Conservation (phyloP, 2,329 filamentous ascomycete genomes). For the Dryadomyces sulphureus region DNA sequence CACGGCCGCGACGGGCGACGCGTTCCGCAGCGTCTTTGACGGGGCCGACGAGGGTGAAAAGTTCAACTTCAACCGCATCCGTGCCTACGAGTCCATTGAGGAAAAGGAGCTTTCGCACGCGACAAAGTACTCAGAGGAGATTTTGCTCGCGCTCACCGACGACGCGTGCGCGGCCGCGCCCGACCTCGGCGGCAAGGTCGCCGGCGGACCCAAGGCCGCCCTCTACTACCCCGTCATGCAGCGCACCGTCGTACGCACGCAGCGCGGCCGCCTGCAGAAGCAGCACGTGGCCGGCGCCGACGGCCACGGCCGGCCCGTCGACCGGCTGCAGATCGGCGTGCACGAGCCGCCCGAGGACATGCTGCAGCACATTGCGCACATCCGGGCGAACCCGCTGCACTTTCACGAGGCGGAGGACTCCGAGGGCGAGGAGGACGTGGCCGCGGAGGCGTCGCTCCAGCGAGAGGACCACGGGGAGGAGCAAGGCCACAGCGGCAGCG, state of each 20-base stretch:
- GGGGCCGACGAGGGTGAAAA: conserved; percentile 29
- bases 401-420: conserved; percentile 24
- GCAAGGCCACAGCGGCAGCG: not conserved
- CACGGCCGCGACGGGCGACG: conserved; percentile 28
- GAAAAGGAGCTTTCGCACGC: conserved; percentile 40
- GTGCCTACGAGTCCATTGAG: conserved; percentile 49
- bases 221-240: conserved; percentile 59
- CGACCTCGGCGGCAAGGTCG: conserved; percentile 20
- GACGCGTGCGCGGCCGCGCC: conserved; percentile 19
- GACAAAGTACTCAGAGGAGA: conserved; percentile 49
- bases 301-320: conserved; percentile 31
- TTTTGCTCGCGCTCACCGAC: conserved; percentile 44
- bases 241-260: conserved; percentile 44
- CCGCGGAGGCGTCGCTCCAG: conserved; percentile 10
- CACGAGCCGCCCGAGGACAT: conserved; percentile 40
- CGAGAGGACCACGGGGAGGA: conserved; percentile 28
- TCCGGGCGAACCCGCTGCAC: conserved; percentile 36
- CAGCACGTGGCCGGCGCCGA: conserved; percentile 13
- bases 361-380: conserved; percentile 33
- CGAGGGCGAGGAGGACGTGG: conserved; percentile 14
- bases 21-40: conserved; percentile 48
- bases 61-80: conserved; percentile 47
- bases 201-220: conserved; percentile 37
- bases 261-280: conserved; percentile 39
- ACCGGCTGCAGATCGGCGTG: conserved; percentile 40